Conservation (phyloP, 805 yeast species). For the Metschnikowia lochheadii region DNA sequence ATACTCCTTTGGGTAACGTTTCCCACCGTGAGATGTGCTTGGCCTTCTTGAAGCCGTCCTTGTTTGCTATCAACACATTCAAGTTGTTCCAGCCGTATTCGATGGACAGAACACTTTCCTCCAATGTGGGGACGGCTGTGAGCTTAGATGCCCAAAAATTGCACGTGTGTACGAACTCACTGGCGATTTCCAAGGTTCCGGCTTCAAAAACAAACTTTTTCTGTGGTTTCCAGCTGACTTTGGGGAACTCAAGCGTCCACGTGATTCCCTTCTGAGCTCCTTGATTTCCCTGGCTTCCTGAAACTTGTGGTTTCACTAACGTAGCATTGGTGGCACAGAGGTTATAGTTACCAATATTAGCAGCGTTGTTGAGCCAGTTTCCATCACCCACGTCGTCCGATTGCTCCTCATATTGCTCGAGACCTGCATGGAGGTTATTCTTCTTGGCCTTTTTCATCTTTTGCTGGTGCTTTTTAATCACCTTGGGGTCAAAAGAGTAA, state of each 20-base stretch:
- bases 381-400: slow-evolving; percentile 50
- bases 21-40: slow-evolving; percentile 43
- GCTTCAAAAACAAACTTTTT: slow-evolving; percentile 58
- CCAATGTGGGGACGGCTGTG: slow-evolving; percentile 69
- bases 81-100: slow-evolving; percentile 77
- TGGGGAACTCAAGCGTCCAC: slow-evolving; percentile 59
- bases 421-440: slow-evolving; percentile 17
- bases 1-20: slow-evolving; percentile 37
- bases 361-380: slow-evolving; percentile 65
- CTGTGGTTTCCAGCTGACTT: slow-evolving; percentile 28
- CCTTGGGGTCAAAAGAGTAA: slow-evolving; percentile 49
- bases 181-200: slow-evolving; percentile 62
- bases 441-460: slow-evolving; percentile 23
- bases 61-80: slow-evolving; percentile 26
- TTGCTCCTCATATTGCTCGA: slow-evolving; percentile 22
- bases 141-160: slow-evolving; percentile 89
- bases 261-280: slow-evolving; percentile 16
- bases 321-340: slow-evolving; percentile 50
- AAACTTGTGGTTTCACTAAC: slow-evolving; percentile 19
- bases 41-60: slow-evolving; percentile 27
- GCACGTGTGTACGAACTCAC: slow-evolving; percentile 68
- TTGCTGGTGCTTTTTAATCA: slow-evolving; percentile 38
- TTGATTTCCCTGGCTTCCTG: slow-evolving; percentile 16
- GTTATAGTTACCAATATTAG: slow-evolving; percentile 49
- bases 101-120: slow-evolving; percentile 66